Base-by-base conservation (phyloP, 1,284 basidiomycete genomes). In the Fereydounia khargensis region DNA sequence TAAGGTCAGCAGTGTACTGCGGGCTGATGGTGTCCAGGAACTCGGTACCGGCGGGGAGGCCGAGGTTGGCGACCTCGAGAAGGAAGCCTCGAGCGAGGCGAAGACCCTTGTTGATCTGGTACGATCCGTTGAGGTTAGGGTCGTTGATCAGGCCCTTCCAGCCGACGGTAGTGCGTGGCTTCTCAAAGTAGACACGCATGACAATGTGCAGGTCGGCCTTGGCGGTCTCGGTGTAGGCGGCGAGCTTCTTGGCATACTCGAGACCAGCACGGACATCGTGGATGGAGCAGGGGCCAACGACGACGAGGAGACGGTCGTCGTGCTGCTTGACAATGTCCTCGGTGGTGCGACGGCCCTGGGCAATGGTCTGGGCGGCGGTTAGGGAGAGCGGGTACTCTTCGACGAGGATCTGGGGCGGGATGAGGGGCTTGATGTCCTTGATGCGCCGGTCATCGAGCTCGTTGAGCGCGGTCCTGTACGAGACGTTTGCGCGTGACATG, bases 91-190 rank as follows among this genome's bases (percentile, higher is more conserved):
- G 87, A 4, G 91, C 94, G 42, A 88, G 82, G n/a, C 91, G 85
- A 37, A 98, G 82, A 32, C 94, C 94, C 74, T 88, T 91, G 83
- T 98, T 98, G 79, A 97, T 97, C 68, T 91, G 85, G 82, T 88
- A 92, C 71, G 67, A 68, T 40, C 77, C 82, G 75, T 91, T 89
- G 77, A 92, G 84, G 52, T 87, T 84, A 5, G 89, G 89, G 73
- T 91, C 79, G 75, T 97, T 98, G 80, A 98, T 97, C 58, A 98
- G 84, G 39, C 94, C 94, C 78, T 97, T 97, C 94, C 94, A 97
- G 16, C 92, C 92, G 42, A 97, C 87, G 0, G 94, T 97, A 10
- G 94, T 97, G 33, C 94, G 59, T 9, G 74, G 74, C 48, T 76
- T 74, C 32, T 74, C 72, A 44, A 74, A 72, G 59, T 74, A 73